phyloP scores from a whole-genome alignment of 2,329 filamentous ascomycete genomes.

The Aspergillus viridinutans region DNA sequence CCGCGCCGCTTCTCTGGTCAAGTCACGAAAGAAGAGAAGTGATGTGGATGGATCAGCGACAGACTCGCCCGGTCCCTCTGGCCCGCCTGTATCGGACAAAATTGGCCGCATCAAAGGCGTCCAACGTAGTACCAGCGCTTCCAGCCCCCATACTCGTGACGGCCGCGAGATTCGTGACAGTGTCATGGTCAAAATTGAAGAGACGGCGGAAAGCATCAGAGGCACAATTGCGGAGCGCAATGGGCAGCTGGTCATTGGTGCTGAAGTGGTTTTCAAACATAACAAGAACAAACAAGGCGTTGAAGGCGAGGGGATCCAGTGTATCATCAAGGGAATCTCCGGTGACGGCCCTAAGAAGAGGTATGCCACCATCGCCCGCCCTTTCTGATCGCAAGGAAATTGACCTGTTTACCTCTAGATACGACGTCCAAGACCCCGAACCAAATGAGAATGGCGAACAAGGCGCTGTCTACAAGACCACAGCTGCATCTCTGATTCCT shows the following conservation, averaged over 20 bases:
- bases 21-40: conserved; percentile 44
- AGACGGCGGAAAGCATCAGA: conserved; percentile 41
- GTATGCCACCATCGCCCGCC: conserved; percentile 24
- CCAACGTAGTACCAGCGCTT: conserved; percentile 41
- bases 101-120: conserved; percentile 41
- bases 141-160: conserved; percentile 38
- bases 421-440: conserved; percentile 76
- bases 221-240: conserved; percentile 42
- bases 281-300: conserved; percentile 49
- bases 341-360: conserved; percentile 69
- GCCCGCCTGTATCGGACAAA: conserved; percentile 37
- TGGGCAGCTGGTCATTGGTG: conserved; percentile 43
- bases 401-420: conserved; percentile 43
- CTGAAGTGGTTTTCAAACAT: conserved; percentile 50
- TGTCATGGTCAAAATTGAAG: conserved; percentile 40
- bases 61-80: conserved; percentile 44
- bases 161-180: conserved; percentile 32
- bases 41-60: conserved; percentile 42
- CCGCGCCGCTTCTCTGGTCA: conserved; percentile 35
- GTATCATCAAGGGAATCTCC: conserved; percentile 69
- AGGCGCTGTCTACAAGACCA: conserved; percentile 60
- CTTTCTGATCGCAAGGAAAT: conserved; percentile 5
- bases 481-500: conserved; percentile 70
- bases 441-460: conserved; percentile 66
- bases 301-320: conserved; percentile 61